Base-by-base conservation (phyloP, 768 basidiomycete genomes). In the Suillus subaureus region DNA sequence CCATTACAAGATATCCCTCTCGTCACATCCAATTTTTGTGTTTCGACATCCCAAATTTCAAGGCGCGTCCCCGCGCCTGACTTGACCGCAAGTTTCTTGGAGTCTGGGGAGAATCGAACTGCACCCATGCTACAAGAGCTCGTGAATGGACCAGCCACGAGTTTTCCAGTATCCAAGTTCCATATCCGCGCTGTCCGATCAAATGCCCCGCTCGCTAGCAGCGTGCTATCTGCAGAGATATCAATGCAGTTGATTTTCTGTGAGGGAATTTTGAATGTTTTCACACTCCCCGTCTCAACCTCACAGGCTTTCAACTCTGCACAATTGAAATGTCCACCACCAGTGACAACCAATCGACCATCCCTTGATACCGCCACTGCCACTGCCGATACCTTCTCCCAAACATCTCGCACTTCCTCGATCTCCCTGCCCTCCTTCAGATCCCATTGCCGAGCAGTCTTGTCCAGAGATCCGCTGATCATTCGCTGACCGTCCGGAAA, bases 61-160 rank as follows among this genome's bases (percentile, higher is more conserved):
- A 31, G 15, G 7, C 1, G 18, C 51, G 0, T 16, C 4, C 28
- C 26, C 0, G 1, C 0, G 0, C 0, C 1, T 16, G 23, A 51
- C 15, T 8, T 51, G 26, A 51, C 26, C 4, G 26, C 51, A 3
- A 51, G 26, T 26, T 51, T 51, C 49, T 51, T 28, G 0, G 49
- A 28, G 15, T 51, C 51, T 1, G 51, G 3, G 15, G 16, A 18
- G 4, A 51, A 18, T 28, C 26, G 26, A 16, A 51, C 26, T 18
- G 51, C 15, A 1, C 26, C 15, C 15, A 18, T 3, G 2, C 0
- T 0, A 8, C 15, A 3, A 3, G 2, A 1, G 15, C 15, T 9
- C 15, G 9, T 2, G 26, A 51, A 28, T 28, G 49, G 49, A 51
- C 26, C 26, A 9, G 26, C 49, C 15, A 51, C 26, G 6, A 28